Conservation (phyloP, 371 early-diverging fungal species). For the Aphelidium insulamus region DNA sequence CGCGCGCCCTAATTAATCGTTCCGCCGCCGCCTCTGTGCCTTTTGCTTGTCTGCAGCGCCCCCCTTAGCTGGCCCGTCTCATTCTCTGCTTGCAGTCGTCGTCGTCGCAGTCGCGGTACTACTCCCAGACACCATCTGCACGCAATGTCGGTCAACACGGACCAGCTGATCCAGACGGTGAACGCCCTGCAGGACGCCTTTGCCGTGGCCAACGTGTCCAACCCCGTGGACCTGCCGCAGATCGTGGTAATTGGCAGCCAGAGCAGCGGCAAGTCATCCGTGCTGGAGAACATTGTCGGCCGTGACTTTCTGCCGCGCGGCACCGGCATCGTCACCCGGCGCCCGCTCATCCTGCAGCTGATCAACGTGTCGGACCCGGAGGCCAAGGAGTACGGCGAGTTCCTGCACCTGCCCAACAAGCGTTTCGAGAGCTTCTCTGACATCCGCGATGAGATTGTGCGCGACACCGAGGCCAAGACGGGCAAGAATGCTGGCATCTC, state of each 20-base stretch:
- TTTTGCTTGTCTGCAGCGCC: too few species aligned
- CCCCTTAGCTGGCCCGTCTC: too few species aligned
- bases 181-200: conserved; percentile 95
- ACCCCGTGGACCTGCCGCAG: conserved; percentile 96
- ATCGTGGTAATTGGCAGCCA: conserved; percentile 95
- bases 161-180: conserved; percentile 28
- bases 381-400: conserved; percentile 86
- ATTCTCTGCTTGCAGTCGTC: too few species aligned
- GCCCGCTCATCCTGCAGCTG: conserved; percentile 87
- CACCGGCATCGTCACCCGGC: conserved; percentile 81
- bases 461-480: conserved; percentile 78
- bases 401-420: conserved; percentile 78
- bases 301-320: conserved; percentile 95
- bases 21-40: too few species aligned
- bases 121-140: too few species aligned
- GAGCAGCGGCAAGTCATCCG: conserved; percentile 94
- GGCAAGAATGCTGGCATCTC: conserved; percentile 81
- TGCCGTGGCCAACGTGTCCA: conserved; percentile 80
- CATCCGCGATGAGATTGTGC: conserved; percentile 79
- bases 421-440: conserved; percentile 80
- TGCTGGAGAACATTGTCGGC: conserved; percentile 97
- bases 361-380: conserved; percentile 55
- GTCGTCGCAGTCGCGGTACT: too few species aligned
- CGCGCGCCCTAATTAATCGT: too few species aligned
- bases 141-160: too few species aligned